Conservation (phyloP, 2,329 filamentous ascomycete species). For the Alternaria sp. region DNA sequence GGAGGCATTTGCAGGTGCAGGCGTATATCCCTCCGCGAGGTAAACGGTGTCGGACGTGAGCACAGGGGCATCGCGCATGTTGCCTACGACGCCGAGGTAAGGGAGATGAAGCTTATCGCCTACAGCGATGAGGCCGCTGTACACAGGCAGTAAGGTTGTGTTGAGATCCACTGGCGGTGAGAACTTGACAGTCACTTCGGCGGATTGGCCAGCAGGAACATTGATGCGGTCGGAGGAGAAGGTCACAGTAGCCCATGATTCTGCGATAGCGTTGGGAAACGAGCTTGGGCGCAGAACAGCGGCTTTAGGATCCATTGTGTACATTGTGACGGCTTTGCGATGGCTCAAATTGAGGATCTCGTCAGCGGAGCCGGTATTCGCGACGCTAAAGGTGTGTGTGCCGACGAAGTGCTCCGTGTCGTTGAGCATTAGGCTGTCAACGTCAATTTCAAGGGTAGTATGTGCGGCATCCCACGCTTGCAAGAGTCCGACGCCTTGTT, state of each 20-base stretch:
- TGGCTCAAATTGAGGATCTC: slow-evolving; percentile 13
- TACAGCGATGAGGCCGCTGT: slow-evolving; percentile 33
- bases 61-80: slow-evolving; percentile 24
- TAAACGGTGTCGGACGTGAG: slow-evolving; percentile 10
- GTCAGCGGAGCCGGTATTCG: slow-evolving; percentile 19
- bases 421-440: slow-evolving; percentile 30
- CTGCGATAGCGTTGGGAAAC: slow-evolving; percentile 18
- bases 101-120: slow-evolving; percentile 25
- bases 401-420: slow-evolving; percentile 38
- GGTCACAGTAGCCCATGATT: slow-evolving; percentile 21
- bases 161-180: slow-evolving; percentile 12
- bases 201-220: slow-evolving; percentile 23
- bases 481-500: slow-evolving; percentile 36
- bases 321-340: slow-evolving; percentile 29
- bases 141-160: slow-evolving; percentile 30
- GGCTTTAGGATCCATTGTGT: slow-evolving; percentile 20
- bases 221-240: slow-evolving; percentile 29
- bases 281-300: slow-evolving; percentile 3
- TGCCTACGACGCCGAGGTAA: slow-evolving; percentile 34
- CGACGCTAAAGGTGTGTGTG: slow-evolving; percentile 32
- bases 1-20: slow-evolving; percentile 14
- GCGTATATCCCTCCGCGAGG: slow-evolving; percentile 20
- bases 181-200: background rate
- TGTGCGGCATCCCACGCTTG: slow-evolving; percentile 31
- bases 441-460: slow-evolving; percentile 21